Conservation (phyloP, 164 flowering plant genomes). For the Dillenia suffruticosa region DNA sequence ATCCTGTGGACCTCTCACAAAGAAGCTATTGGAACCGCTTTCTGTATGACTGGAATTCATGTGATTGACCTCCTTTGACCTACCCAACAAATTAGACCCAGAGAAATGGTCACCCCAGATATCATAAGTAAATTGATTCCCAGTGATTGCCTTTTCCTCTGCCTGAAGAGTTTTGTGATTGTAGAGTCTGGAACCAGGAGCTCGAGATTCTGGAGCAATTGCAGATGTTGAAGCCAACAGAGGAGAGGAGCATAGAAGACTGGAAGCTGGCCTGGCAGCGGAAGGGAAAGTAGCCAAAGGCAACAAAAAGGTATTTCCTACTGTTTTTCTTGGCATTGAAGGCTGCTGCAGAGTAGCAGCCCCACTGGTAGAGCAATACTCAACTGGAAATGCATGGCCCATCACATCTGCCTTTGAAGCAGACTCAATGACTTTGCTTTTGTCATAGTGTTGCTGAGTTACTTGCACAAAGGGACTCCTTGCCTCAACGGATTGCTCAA, state of each 20-base stretch:
- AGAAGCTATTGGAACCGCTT: conserved; percentile 63
- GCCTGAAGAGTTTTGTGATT: conserved; percentile 19
- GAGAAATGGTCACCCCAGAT: conserved; percentile 89
- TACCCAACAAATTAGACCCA: conserved; percentile 30
- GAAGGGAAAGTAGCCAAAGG: conserved; percentile 69
- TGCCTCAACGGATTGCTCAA: conserved; percentile 20
- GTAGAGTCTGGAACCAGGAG: conserved; percentile 75
- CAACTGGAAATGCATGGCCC: conserved; percentile 15
- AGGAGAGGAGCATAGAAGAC: conserved; percentile 17
- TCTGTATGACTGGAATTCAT: conserved; percentile 24
- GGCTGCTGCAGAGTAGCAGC: conserved; percentile 25
- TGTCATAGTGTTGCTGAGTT: conserved; percentile 13
- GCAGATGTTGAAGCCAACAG: conserved; percentile 37
- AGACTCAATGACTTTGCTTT: conserved; percentile 13
- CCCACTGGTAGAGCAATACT: conserved; percentile 5
- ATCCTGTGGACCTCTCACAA: conserved; percentile 62
- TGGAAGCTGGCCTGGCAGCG: conserved; percentile 21
- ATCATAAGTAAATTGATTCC: conserved; percentile 54
- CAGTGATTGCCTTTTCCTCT: conserved; percentile 22
- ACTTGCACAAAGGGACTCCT: conserved; percentile 25
- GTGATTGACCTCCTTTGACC: conserved; percentile 21
- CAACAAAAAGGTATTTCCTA: conserved; percentile 35
- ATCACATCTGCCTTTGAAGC: conserved; percentile 7
- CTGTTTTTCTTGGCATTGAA: conserved; percentile 16
- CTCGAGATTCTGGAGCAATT: conserved; percentile 63